Evolutionary conservation across 495 filamentous ascomycete species (phyloP), one percentile per base, ranked within the genome.

Genomic region (Xylaria castorea): DNA sequence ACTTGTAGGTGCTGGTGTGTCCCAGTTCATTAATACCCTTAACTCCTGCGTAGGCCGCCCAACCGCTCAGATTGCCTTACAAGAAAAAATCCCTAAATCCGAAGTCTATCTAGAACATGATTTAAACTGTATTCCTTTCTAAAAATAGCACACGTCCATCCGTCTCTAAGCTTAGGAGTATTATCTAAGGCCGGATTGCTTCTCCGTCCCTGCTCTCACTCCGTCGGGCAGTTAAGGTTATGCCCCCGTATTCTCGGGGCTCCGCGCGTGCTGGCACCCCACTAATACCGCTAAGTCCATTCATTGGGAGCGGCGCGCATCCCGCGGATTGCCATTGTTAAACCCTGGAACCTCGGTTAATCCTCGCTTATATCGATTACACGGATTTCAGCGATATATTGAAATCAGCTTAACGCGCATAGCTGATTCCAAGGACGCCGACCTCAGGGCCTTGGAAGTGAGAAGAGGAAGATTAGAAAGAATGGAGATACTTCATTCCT

Each of bases 401-500:
- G 18, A 14, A 46, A 5, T 18, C 16, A 46, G 42, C 18, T 46
- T 18, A 46, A 46, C 42, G 68, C 3, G 58, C 30, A 25, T 32
- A 25, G 36, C 36, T 8, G 9, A 38, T n/a, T n/a, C n/a, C n/a
- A n/a, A n/a, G n/a, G 18, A 92, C 93, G 57, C 94, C 94, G 58
- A 93, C 92, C 65, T 84, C 82, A 3, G 89, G 84, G 75, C 94
- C 89, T 75, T 96, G 93, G 72, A 97, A 95, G 87, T 38, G 36
- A 38, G 36, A 38, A 38, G 5, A 38, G 9, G 1, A 42, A 42
- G 38, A 16, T 12, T 46, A 12, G 18, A 46, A 18, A 2, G 42
- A 46, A 46, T 46, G 16, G 14, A 18, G 42, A 44, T 16, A 16
- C 14, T 46, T 46, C 5, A 46, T 46, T 18, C 2, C 5, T 46